Conservation (phyloP, 179 eudicot genomes). For the Corrigiola litoralis region DNA sequence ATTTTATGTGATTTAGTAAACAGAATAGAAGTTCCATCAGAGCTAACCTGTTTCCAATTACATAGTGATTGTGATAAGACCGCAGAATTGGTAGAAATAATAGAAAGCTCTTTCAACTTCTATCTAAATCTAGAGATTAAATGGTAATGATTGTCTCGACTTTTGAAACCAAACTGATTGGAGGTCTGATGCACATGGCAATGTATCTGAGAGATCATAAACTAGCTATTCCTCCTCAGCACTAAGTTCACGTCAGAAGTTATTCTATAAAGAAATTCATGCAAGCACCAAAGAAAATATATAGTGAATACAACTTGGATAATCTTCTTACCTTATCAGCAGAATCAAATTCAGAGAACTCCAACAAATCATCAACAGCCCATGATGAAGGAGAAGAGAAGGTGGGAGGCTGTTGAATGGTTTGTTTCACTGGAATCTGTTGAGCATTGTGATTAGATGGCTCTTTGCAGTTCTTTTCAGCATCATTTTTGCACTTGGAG, state of each 20-base stretch:
- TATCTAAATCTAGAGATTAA: too few species aligned
- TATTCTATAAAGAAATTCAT: not conserved
- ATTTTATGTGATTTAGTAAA: too few species aligned
- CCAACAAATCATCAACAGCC: constrained; percentile 84
- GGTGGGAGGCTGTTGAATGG: constrained; percentile 35
- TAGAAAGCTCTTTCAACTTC: too few species aligned
- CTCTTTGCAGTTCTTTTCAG: constrained; percentile 41
- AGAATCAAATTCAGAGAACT: constrained; percentile 59
- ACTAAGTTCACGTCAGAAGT: not conserved
- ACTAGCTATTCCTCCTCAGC: not conserved
- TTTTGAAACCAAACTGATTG: too few species aligned
- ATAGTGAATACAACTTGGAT: not conserved
- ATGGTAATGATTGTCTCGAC: too few species aligned
- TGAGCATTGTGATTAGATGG: constrained; percentile 56
- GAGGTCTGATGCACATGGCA: too few species aligned
- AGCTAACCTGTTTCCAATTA: too few species aligned
- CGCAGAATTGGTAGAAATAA: too few species aligned
- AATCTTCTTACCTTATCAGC: constrained; percentile 53
- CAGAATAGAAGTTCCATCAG: too few species aligned
- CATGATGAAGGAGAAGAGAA: constrained; percentile 56
- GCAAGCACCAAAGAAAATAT: not conserved
- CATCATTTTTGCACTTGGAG: constrained; percentile 42
- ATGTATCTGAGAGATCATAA: not conserved
- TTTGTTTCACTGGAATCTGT: constrained; percentile 32
- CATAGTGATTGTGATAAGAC: too few species aligned